phyloP scores from a whole-genome alignment of 805 yeast species.

The Saccharomycopsis capsularis region DNA sequence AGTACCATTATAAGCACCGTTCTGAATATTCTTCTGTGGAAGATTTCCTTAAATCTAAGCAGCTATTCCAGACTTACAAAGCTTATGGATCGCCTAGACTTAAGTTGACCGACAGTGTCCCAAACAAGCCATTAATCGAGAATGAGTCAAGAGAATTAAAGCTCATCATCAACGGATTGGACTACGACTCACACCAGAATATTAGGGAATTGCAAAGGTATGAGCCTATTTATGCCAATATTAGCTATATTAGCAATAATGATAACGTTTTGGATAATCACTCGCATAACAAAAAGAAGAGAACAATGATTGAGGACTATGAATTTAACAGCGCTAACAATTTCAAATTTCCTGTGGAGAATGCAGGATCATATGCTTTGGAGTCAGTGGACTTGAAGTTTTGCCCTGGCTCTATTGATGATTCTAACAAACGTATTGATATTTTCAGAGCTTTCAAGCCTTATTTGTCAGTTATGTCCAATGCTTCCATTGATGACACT shows the following conservation, averaged over 20 bases:
- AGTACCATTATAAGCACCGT: constrained; percentile 23
- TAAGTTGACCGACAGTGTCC: constrained; percentile 34
- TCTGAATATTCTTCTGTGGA: constrained; percentile 6
- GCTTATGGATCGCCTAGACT: constrained; percentile 53
- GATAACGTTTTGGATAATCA: constrained; percentile 7
- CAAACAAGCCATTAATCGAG: constrained; percentile 17
- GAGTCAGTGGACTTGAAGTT: constrained; percentile 46
- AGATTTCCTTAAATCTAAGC: constrained; percentile 9
- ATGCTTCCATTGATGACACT: constrained; percentile 57
- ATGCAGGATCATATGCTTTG: constrained; percentile 64
- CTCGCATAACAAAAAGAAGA: constrained; percentile 22
- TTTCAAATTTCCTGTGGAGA: constrained; percentile 35
- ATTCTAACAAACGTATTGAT: constrained; percentile 52
- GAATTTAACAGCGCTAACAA: constrained; percentile 26
- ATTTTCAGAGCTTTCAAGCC: constrained; percentile 30
- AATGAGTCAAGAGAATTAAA: constrained; percentile 11
- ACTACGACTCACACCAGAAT: constrained; percentile 1
- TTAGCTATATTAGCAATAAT: constrained; percentile 29
- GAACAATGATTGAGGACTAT: constrained; percentile 22
- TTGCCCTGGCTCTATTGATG: constrained; percentile 62
- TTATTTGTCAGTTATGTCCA: constrained; percentile 33
- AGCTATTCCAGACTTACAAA: constrained; percentile 28
- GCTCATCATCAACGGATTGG: constrained; percentile 15
- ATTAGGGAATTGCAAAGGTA: constrained; percentile 6
- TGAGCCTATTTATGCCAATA: constrained; percentile 31